These are phyloP conservation scores for Microdochium bolleyi DNA, from an alignment of 2,329 filamentous ascomycete genomes.

Conservation along the genomic window DNA sequence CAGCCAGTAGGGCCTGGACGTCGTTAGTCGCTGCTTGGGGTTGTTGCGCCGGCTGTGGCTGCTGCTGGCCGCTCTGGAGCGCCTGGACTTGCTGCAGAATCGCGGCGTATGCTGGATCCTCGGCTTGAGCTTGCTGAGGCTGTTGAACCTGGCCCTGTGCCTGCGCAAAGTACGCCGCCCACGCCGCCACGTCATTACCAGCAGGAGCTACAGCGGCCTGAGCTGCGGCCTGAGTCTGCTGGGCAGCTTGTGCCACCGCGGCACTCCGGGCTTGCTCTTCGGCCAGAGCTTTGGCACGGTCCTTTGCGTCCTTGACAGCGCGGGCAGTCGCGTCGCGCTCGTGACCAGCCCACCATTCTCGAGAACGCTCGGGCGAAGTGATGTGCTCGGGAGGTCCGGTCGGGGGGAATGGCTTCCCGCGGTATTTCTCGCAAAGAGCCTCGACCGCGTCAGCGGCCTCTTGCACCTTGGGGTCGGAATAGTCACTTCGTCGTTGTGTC, in stretches of 20 bases:
- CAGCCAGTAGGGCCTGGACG: neutral
- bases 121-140: neutral
- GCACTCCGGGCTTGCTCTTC: constrained; percentile 20
- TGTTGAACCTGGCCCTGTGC: constrained; percentile 4
- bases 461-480: constrained; percentile 33
- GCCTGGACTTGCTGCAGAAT: constrained; percentile 17
- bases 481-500: constrained; percentile 25
- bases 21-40: constrained; percentile 9
- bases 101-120: constrained; percentile 7
- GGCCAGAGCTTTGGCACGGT: constrained; percentile 23
- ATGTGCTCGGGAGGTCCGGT: constrained; percentile 46
- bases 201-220: constrained; percentile 11
- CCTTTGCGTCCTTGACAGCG: constrained; percentile 29
- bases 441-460: constrained; percentile 34
- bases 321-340: constrained; percentile 28
- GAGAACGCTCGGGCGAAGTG: constrained; percentile 34
- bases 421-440: constrained; percentile 29
- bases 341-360: constrained; percentile 45
- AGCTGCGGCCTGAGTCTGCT: constrained; percentile 2
- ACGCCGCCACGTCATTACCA: constrained; percentile 19
- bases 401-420: constrained; percentile 38
- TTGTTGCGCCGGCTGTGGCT: constrained; percentile 17
- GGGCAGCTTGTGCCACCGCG: constrained; percentile 7
- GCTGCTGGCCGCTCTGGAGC: constrained; percentile 12
- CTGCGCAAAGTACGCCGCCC: constrained; percentile 33